Percentiles rank a stretch among this genome's conserved stretches.
These are phyloP conservation scores for Amphibolis antarctica DNA, from an alignment of 106 monocot genomes.

Conservation along the genomic window DNA sequence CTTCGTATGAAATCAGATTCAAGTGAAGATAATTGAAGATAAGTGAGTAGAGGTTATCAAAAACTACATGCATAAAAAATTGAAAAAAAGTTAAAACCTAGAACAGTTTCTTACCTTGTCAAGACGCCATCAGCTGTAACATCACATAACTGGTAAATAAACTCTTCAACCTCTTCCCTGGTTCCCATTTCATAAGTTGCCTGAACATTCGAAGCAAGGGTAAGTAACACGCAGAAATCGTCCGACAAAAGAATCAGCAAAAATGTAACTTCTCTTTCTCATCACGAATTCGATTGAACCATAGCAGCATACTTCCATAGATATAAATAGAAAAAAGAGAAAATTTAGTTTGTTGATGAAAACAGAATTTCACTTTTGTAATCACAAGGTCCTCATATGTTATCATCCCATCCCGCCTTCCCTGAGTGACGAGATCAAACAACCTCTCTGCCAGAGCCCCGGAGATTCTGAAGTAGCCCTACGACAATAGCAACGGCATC, in stretches of 20 bases:
- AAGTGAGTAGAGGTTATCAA: too few species aligned
- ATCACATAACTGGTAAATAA: conserved; percentile 70
- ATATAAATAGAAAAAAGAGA: not conserved
- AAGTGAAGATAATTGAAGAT: too few species aligned
- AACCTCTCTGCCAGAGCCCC: conserved; percentile 41
- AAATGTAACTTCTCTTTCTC: not conserved
- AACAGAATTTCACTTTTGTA: conserved; percentile 34
- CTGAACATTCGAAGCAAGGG: conserved; percentile 13
- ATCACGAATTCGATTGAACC: not conserved
- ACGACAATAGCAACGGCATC: not conserved
- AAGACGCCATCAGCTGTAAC: conserved; percentile 53
- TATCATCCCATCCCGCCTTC: conserved; percentile 44
- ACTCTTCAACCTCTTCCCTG: conserved; percentile 72
- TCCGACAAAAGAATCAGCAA: not conserved
- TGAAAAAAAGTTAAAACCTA: too few species aligned
- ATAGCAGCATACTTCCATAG: too few species aligned
- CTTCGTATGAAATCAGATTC: too few species aligned
- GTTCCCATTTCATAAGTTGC: conserved; percentile 69
- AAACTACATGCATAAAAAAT: too few species aligned
- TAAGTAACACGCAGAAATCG: not conserved
- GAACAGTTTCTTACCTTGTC: conserved; percentile 32
- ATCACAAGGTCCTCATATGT: conserved; percentile 79
- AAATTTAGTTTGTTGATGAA: too few species aligned
- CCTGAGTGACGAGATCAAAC: conserved; percentile 52
- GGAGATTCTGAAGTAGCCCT: conserved; percentile 56